Evolutionary conservation across 331 rosid species (phyloP).

Genomic region (Spiraea crenata): DNA sequence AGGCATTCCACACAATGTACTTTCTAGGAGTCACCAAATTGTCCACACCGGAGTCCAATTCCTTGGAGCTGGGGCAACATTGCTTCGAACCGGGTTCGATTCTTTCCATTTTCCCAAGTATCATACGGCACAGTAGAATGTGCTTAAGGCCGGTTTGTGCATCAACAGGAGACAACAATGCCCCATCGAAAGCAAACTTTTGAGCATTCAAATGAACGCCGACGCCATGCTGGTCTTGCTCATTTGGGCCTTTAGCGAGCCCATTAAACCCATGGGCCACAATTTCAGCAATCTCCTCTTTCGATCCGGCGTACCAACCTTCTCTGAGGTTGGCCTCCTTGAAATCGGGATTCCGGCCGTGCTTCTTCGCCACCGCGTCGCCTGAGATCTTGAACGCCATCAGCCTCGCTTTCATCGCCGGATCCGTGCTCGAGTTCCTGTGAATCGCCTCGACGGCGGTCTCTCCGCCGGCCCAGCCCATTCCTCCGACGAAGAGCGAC

Average conservation of each 20-base stretch:
- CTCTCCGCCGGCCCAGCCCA: background rate
- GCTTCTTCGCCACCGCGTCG: conserved; percentile 38
- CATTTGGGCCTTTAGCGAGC: background rate
- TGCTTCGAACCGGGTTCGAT: conserved; percentile 35
- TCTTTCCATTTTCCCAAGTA: conserved; percentile 45
- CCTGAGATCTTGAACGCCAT: conserved; percentile 35
- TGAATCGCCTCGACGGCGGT: conserved; percentile 36
- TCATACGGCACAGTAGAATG: conserved; percentile 49
- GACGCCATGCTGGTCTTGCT: conserved; percentile 18
- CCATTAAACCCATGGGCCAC: conserved; percentile 41
- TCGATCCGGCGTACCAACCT: conserved; percentile 55
- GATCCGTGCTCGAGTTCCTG: conserved; percentile 27
- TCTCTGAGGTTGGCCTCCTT: background rate
- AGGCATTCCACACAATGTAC: too few relatives aligned
- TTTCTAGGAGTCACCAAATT: too few relatives aligned
- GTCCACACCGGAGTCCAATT: too few relatives aligned
- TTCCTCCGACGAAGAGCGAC: conserved; percentile 26
- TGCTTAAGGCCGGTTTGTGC: conserved; percentile 41
- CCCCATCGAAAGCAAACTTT: conserved; percentile 35
- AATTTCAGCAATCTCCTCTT: conserved; percentile 32
- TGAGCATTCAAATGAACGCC: conserved; percentile 38
- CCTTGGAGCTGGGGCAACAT: too few relatives aligned
- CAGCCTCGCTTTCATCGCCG: conserved; percentile 27
- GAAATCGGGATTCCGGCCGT: conserved; percentile 41
- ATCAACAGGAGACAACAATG: conserved; percentile 31